These are phyloP conservation scores for Penicillium subrubescens DNA, from an alignment of 495 filamentous ascomycete genomes.

Conservation along the genomic window DNA sequence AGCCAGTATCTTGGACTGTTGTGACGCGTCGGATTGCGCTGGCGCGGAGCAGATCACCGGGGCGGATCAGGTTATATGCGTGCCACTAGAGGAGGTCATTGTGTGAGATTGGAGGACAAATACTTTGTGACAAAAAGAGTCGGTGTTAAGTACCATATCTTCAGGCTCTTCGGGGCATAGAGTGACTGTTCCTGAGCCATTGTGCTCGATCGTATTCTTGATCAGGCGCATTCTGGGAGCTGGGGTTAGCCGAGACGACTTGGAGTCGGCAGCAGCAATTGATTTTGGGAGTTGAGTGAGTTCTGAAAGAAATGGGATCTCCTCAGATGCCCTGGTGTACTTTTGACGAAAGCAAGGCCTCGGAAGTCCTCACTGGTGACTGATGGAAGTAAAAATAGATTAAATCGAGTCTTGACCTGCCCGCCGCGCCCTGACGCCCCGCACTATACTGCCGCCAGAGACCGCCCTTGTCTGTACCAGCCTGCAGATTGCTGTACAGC, in stretches of 20 bases:
- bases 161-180: conserved; percentile 89
- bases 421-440: conserved; percentile 16
- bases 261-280: background rate
- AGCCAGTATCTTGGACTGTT: conserved; percentile 68
- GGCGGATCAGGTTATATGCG: conserved; percentile 89
- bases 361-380: no score
- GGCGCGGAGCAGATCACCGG: conserved; percentile 76
- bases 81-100: conserved; percentile 68
- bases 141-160: conserved; percentile 98
- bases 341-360: background rate
- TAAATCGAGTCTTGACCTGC: background rate
- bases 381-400: background rate
- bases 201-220: conserved; percentile 70
- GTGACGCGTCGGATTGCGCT: conserved; percentile 82
- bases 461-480: conserved; percentile 10
- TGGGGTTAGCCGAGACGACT: background rate
- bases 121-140: no score
- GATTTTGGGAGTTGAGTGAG: no score
- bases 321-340: background rate
- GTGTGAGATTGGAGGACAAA: conserved; percentile 10
- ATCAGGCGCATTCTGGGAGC: conserved; percentile 64
- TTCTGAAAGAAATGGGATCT: no score
- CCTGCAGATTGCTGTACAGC: background rate
- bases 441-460: conserved; percentile 20
- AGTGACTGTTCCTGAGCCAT: conserved; percentile 78